Evolutionary conservation across 116 monocot species (phyloP).

Genomic region (Trichopus zeylanicus): DNA sequence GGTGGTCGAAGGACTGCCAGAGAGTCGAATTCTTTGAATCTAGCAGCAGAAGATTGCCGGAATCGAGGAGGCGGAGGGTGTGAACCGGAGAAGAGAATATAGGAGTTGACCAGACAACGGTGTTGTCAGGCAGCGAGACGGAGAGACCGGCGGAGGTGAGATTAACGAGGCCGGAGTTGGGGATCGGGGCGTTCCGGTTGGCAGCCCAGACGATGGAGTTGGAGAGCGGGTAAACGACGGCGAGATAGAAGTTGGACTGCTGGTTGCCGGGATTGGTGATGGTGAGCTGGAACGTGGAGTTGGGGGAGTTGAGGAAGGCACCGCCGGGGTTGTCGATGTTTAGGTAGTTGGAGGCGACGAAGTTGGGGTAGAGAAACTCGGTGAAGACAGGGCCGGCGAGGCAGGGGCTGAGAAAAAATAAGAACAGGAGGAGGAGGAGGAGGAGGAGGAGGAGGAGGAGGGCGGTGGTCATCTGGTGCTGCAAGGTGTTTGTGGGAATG

Average conservation of each 20-base stretch:
- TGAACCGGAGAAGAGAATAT: constrained; percentile 17
- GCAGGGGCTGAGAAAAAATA: background rate
- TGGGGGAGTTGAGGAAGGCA: constrained; percentile 57
- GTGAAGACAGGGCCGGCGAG: constrained; percentile 8
- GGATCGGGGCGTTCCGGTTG: constrained; percentile 39
- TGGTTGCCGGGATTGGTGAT: constrained; percentile 34
- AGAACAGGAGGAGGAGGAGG: constrained; percentile 19
- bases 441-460: too few species aligned
- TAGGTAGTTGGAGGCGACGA: constrained; percentile 35
- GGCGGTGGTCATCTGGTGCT: too few species aligned
- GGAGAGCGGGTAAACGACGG: constrained; percentile 37
- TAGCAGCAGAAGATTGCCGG: constrained; percentile 65
- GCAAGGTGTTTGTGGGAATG: background rate
- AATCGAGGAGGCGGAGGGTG: constrained; percentile 53
- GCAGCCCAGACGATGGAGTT: constrained; percentile 58
- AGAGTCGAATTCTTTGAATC: constrained; percentile 41
- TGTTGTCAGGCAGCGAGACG: constrained; percentile 19
- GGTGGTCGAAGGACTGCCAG: constrained; percentile 80
- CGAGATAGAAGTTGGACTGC: constrained; percentile 45
- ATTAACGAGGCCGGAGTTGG: constrained; percentile 16
- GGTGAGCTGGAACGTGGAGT: constrained; percentile 38
- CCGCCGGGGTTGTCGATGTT: constrained; percentile 48
- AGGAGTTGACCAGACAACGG: constrained; percentile 61
- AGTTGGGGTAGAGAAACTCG: constrained; percentile 46
- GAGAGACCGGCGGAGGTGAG: constrained; percentile 49